These are phyloP conservation scores for Arabidopsis arenosa DNA, from an alignment of 345 rosid genomes.

Conservation along the genomic window DNA sequence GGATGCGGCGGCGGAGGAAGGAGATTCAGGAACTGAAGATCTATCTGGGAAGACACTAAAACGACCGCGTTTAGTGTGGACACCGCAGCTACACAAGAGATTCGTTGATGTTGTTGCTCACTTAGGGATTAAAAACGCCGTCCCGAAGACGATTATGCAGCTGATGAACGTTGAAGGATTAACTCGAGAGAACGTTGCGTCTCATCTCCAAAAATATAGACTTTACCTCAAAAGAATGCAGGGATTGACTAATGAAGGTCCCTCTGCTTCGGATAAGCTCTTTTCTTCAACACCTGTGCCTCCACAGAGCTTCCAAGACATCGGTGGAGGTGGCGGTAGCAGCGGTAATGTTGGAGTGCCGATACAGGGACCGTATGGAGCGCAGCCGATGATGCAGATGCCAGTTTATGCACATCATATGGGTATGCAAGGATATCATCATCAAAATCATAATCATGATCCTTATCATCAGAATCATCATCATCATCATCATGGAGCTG, in stretches of 20 bases:
- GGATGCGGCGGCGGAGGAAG: slow-evolving; percentile 56
- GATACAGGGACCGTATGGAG: slow-evolving; percentile 55
- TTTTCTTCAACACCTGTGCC: slow-evolving; percentile 80
- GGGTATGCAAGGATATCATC: slow-evolving; percentile 63
- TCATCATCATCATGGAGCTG: slow-evolving; percentile 37
- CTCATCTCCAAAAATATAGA: slow-evolving; percentile 91
- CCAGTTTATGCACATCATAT: slow-evolving; percentile 69
- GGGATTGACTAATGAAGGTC: slow-evolving; percentile 64
- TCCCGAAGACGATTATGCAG: slow-evolving; percentile 99
- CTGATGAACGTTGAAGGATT: slow-evolving; percentile 96
- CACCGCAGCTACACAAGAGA: slow-evolving; percentile 95
- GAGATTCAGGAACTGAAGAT: slow-evolving; percentile 81
- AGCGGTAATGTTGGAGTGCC: slow-evolving; percentile 49
- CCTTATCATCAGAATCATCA: slow-evolving; percentile 36
- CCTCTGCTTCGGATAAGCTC: slow-evolving; percentile 73
- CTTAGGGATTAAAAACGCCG: slow-evolving; percentile 90
- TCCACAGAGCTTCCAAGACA: slow-evolving; percentile 68
- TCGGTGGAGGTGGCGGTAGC: slow-evolving; percentile 32
- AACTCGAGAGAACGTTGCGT: slow-evolving; percentile 95
- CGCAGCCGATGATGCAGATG: slow-evolving; percentile 59
- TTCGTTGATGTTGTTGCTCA: slow-evolving; percentile 93
- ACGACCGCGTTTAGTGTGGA: slow-evolving; percentile 92
- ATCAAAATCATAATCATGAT: slow-evolving; percentile 40
- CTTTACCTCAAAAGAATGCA: slow-evolving; percentile 92
- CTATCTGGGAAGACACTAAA: slow-evolving; percentile 67